These are phyloP conservation scores for Berberis vulgaris DNA, from an alignment of 164 flowering plant genomes.

Conservation along the genomic window DNA sequence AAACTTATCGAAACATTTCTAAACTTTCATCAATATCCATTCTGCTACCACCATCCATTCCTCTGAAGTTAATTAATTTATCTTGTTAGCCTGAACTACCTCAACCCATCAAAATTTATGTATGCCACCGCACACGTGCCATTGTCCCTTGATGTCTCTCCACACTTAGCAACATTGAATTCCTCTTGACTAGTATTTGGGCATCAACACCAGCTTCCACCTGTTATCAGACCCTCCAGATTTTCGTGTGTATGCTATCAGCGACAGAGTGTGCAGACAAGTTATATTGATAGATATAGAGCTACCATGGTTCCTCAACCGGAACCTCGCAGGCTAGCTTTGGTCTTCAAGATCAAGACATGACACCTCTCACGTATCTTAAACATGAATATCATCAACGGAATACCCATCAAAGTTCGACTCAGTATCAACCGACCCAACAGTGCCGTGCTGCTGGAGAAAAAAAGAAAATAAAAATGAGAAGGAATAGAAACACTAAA, in stretches of 20 bases:
- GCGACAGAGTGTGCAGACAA: too few relatives aligned
- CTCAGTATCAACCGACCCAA: conserved; percentile 40
- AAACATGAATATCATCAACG: conserved; percentile 33
- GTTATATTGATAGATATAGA: not conserved
- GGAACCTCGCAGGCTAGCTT: too few relatives aligned
- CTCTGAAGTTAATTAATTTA: conserved; percentile 3
- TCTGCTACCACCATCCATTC: not conserved
- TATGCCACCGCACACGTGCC: conserved; percentile 18
- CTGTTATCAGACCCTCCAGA: too few relatives aligned
- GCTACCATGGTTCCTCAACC: not conserved
- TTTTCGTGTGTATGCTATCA: too few relatives aligned
- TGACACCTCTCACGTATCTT: too few relatives aligned
- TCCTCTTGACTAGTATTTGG: not conserved
- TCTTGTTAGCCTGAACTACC: conserved; percentile 17
- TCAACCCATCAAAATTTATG: conserved; percentile 19
- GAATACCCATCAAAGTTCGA: conserved; percentile 55
- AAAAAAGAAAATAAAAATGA: conserved; percentile 7
- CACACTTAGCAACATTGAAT: not conserved
- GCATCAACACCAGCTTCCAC: not conserved
- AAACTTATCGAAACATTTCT: conserved; percentile 4
- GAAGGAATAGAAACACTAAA: not conserved
- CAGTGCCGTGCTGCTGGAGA: conserved; percentile 39
- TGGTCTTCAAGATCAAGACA: too few relatives aligned
- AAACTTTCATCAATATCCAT: not conserved
- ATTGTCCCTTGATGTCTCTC: conserved; percentile 12